phyloP scores from a whole-genome alignment of 2,329 filamentous ascomycete species.

The Thelonectria discophora region DNA sequence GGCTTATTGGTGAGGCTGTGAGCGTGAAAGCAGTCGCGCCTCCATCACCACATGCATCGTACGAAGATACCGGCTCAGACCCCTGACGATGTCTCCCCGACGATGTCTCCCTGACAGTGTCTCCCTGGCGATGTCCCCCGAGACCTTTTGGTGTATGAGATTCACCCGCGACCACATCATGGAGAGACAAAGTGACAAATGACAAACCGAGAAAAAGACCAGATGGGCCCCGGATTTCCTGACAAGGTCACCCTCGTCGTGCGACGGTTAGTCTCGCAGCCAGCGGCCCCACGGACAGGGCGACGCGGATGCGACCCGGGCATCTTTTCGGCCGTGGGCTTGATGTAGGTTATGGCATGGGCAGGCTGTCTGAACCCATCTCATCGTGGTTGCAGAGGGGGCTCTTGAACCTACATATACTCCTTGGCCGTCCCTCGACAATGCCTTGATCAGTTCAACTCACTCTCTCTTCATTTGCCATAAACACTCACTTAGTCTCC shows the following conservation, averaged over 20 bases:
- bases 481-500: too few relatives aligned
- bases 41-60: neutral
- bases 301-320: neutral
- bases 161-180: neutral
- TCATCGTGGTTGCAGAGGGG: neutral
- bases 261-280: neutral
- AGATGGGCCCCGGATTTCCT: slow-evolving; percentile 8
- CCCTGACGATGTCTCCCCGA: neutral
- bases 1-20: neutral
- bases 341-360: neutral
- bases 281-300: slow-evolving; percentile 6
- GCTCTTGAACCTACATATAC: too few relatives aligned
- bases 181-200: too few relatives aligned
- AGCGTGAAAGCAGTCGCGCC: neutral
- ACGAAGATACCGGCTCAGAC: neutral
- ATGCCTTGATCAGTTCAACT: too few relatives aligned
- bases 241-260: slow-evolving; percentile 1
- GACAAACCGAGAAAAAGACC: slow-evolving; percentile 1
- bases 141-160: neutral
- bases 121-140: neutral
- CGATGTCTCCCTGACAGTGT: neutral
- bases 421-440: too few relatives aligned
- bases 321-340: neutral
- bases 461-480: too few relatives aligned
- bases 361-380: neutral